phyloP scores from a whole-genome alignment of 768 basidiomycete genomes.

The Candolleomyces eurysporus region DNA sequence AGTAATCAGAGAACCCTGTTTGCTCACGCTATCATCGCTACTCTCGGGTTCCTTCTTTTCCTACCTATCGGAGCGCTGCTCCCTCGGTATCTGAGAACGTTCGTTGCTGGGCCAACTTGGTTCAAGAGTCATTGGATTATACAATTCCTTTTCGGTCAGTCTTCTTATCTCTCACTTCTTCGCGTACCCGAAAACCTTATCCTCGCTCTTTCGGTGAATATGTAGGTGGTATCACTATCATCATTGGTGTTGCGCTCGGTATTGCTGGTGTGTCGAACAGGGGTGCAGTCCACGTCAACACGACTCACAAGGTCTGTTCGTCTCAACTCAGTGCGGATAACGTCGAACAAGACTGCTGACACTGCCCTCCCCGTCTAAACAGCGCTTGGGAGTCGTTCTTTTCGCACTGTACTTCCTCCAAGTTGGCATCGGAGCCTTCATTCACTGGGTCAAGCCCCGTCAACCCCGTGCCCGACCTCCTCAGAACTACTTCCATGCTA shows the following conservation, averaged over 20 bases:
- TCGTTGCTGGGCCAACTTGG: constrained; percentile 40
- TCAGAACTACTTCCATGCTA: constrained; percentile 59
- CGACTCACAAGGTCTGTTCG: constrained; percentile 45
- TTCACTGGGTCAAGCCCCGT: constrained; percentile 52
- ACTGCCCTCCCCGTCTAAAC: constrained; percentile 3
- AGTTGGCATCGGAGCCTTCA: constrained; percentile 45
- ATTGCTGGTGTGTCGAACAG: constrained; percentile 35
- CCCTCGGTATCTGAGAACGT: constrained; percentile 53
- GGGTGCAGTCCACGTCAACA: constrained; percentile 36
- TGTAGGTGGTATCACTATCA: constrained; percentile 42
- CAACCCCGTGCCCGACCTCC: constrained; percentile 35
- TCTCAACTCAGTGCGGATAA: neutral
- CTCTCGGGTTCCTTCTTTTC: constrained; percentile 50
- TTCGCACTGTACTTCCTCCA: constrained; percentile 52
- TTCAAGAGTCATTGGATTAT: constrained; percentile 51
- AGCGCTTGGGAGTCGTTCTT: constrained; percentile 51
- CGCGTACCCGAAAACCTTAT: neutral
- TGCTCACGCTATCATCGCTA: constrained; percentile 52
- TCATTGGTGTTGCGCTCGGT: constrained; percentile 45
- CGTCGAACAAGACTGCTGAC: neutral
- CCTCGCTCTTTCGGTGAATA: constrained; percentile 11
- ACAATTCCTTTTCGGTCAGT: constrained; percentile 45
- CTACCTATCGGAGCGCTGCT: constrained; percentile 53
- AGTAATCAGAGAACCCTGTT: constrained; percentile 50
- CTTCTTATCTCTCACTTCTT: neutral